Conservation (phyloP, 495 filamentous ascomycete genomes). For the Hyaloscypha hepaticicola region DNA sequence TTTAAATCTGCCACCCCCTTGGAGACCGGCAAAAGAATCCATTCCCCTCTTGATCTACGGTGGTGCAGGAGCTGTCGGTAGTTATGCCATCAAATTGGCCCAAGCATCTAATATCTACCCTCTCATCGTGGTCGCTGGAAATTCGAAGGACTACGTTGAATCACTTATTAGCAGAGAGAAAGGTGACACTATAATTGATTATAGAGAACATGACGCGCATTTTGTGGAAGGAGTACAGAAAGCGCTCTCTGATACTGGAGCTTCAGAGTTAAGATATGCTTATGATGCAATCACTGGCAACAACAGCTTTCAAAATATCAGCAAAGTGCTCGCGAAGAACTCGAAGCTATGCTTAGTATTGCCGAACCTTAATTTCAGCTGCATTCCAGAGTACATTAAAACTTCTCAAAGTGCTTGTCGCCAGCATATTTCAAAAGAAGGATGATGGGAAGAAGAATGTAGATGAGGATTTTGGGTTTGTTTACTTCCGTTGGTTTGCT, state of each 20-base stretch:
- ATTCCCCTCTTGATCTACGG: slow-evolving; percentile 67
- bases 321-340: too few relatives aligned
- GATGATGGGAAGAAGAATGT: neutral
- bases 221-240: slow-evolving; percentile 47
- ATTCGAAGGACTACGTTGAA: slow-evolving; percentile 54
- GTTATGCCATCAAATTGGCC: slow-evolving; percentile 67
- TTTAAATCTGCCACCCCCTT: slow-evolving; percentile 58
- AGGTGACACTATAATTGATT: slow-evolving; percentile 71
- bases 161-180: slow-evolving; percentile 57
- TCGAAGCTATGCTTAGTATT: too few relatives aligned
- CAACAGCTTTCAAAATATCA: too few relatives aligned
- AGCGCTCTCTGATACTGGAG: slow-evolving; percentile 31
- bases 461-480: slow-evolving; percentile 55
- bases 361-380: too few relatives aligned
- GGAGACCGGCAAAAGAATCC: slow-evolving; percentile 44
- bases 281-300: neutral
- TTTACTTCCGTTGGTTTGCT: slow-evolving; percentile 54
- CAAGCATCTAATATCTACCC: slow-evolving; percentile 65
- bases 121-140: slow-evolving; percentile 67
- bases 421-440: neutral
- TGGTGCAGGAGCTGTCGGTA: slow-evolving; percentile 61
- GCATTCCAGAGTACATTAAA: too few relatives aligned
- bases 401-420: neutral
- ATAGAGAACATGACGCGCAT: slow-evolving; percentile 57
- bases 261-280: neutral